Base-by-base conservation (phyloP, 768 basidiomycete genomes). In the Suillus decipiens region DNA sequence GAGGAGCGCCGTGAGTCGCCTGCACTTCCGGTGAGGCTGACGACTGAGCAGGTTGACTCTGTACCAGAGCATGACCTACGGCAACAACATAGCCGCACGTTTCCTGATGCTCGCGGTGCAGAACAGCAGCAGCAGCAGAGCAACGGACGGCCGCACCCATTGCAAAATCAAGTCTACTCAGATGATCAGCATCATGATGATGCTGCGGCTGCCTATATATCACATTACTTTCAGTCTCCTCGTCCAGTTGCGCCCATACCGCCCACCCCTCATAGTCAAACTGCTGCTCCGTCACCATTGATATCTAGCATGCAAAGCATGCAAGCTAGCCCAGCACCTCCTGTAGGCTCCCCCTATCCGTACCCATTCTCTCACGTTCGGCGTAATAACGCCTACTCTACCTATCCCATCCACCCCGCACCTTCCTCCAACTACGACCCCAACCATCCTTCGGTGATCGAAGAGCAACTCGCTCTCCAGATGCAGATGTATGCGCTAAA, bases 191-290 rank as follows among this genome's bases (percentile, higher is more conserved):
- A 80, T 65, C 83, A 88, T 51, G 86, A 89, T 50, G 87, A 89
- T 67, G 77, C 87, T 0, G 80, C 84, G 0, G 82, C 82, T 0
- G 77, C 84, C 15, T 89, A 87, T 72, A 77, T 89, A 43, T 85
- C 86, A 61, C 72, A 82, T 0, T 89, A 87, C 69, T 77, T 86
- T 24, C 82, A 81, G 33, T 82, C 86, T 1, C 79, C 83, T 3
- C 86, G 91, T 0, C 90, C 89, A 0, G 84, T 86, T 63, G 91
- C 89, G 0, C 92, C 92, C 19, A 82, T 92, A 45, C 91, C 92
- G 0, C 90, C 92, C 0, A 93, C 92, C 0, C 91, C 90, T 3
- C 89, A 89, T 61, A 88, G 84, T 56, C 87, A 89, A 63, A 89
- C 89, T 0, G 84, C 88, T 9, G 88, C 89, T 1, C 88, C 89